Evolutionary conservation across 2,329 filamentous ascomycete genomes (phyloP).

Genomic region (Pseudogymnoascus sp.): DNA sequence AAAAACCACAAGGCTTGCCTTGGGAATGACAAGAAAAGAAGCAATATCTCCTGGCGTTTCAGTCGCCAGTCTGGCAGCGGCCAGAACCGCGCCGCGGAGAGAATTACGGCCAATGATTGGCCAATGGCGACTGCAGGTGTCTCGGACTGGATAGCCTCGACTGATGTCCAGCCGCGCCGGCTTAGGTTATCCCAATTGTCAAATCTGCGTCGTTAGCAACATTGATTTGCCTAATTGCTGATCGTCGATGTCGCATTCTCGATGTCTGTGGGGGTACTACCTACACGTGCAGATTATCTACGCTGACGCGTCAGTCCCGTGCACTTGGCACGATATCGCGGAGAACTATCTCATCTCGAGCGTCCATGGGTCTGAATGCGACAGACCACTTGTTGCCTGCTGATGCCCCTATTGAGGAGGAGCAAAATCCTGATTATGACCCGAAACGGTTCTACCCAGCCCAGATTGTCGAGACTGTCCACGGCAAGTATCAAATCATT

Average conservation of each 20-base stretch:
- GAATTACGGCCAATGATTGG: background rate
- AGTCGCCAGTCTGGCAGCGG: background rate
- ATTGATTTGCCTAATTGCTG: background rate
- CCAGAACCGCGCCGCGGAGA: background rate
- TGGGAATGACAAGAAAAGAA: background rate
- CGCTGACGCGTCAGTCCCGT: background rate
- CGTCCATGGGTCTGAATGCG: background rate
- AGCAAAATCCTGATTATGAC: slow-evolving; percentile 25
- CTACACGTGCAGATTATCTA: background rate
- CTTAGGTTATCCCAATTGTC: background rate
- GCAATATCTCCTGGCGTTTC: background rate
- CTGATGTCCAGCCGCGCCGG: background rate
- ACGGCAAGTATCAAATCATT: slow-evolving; percentile 24
- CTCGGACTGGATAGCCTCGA: background rate
- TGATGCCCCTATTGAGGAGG: slow-evolving; percentile 22
- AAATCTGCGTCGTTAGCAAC: background rate
- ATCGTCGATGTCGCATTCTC: background rate
- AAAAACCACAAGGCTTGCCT: background rate
- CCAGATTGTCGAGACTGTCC: slow-evolving; percentile 26
- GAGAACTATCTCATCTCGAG: background rate
- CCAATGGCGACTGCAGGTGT: background rate
- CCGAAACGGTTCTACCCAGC: slow-evolving; percentile 27
- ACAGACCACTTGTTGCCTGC: slow-evolving; percentile 9
- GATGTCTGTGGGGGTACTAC: background rate
- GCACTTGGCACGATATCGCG: background rate